Conservation (phyloP, 345 rosid species). For the Populus euphratica region DNA sequence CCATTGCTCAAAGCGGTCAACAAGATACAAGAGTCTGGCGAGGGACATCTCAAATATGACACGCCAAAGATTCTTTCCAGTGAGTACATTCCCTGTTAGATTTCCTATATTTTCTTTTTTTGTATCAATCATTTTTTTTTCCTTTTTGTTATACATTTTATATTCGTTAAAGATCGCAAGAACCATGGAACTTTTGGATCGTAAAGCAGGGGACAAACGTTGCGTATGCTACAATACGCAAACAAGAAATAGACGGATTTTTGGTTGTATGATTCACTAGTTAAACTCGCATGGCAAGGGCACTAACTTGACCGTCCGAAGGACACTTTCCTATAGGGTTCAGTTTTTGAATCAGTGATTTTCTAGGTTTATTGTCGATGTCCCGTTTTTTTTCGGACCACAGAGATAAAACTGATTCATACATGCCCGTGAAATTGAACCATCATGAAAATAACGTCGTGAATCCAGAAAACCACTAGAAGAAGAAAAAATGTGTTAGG, state of each 20-base stretch:
- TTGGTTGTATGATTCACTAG: not conserved
- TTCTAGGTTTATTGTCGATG: not conserved
- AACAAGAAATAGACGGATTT: not conserved
- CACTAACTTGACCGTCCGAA: too few species aligned
- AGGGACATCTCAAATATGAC: constrained; percentile 78
- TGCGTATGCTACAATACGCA: not conserved
- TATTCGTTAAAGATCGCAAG: not conserved
- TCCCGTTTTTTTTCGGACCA: not conserved
- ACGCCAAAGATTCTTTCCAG: constrained; percentile 83
- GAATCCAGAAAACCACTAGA: not conserved
- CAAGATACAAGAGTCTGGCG: constrained; percentile 59
- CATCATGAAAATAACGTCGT: not conserved
- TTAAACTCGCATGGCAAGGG: not conserved
- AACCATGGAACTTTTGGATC: not conserved
- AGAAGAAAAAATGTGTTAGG: not conserved
- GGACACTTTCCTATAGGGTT: too few species aligned
- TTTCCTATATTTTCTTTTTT: not conserved
- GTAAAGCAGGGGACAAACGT: not conserved
- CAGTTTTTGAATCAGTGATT: too few species aligned
- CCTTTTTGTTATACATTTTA: not conserved
- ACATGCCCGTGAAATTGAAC: not conserved
- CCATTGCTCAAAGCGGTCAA: constrained; percentile 65
- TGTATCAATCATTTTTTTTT: not conserved
- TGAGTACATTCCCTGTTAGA: constrained; percentile 32
- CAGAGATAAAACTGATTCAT: not conserved